Percentiles rank a stretch among this genome's conserved stretches.
Evolutionary conservation across 1,284 basidiomycete species (phyloP).

Genomic region (Abortiporus biennis): DNA sequence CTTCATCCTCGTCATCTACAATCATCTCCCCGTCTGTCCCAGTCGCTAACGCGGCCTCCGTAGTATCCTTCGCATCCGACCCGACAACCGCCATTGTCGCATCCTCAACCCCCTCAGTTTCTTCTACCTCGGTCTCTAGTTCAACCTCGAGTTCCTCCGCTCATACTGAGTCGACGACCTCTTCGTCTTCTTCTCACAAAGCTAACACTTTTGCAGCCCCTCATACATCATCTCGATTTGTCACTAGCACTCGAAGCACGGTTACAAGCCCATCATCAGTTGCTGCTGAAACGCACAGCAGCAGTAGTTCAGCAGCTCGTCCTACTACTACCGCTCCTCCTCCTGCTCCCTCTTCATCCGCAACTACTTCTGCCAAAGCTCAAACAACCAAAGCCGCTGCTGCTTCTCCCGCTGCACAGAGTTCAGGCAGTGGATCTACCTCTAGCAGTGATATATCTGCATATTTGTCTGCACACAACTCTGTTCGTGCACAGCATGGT

Average conservation of each 20-base stretch:
- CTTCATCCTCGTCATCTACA: constrained; percentile 5
- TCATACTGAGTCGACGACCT: no score
- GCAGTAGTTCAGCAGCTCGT: no score
- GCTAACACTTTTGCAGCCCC: background rate
- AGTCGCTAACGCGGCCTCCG: background rate
- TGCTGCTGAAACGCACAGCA: no score
- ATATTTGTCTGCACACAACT: constrained; percentile 56
- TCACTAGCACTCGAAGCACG: no score
- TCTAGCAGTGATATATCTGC: constrained; percentile 25
- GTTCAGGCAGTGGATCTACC: constrained; percentile 13
- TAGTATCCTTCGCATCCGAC: background rate
- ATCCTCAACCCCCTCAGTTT: constrained; percentile 6
- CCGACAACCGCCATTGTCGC: background rate
- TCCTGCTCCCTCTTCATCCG: constrained; percentile 7
- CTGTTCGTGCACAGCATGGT: constrained; percentile 51
- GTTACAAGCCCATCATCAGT: no score
- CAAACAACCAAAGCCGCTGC: constrained; percentile 4
- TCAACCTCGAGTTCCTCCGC: background rate
- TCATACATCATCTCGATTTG: constrained; percentile 1
- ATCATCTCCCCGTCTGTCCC: background rate
- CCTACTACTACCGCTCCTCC: no score
- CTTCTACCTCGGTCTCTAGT: constrained; percentile 4
- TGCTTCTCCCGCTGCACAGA: constrained; percentile 8
- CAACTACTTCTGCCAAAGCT: constrained; percentile 4
- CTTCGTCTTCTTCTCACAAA: background rate